phyloP scores from a whole-genome alignment of 2,329 filamentous ascomycete genomes.

The Colletotrichum liriopes region DNA sequence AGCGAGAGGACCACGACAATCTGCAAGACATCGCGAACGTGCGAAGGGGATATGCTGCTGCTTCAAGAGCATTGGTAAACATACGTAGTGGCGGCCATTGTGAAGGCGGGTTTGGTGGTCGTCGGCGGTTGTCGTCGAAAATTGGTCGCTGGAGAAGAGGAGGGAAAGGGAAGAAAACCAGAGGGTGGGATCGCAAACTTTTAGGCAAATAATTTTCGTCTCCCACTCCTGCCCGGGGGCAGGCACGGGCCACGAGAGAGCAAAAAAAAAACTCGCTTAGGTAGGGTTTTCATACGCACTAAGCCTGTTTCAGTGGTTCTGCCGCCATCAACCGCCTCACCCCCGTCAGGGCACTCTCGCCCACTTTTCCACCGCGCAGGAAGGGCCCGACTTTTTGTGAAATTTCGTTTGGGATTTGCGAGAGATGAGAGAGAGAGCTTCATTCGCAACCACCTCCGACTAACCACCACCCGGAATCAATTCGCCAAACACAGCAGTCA shows the following conservation, averaged over 20 bases:
- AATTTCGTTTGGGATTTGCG: constrained; percentile 32
- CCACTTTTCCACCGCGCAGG: constrained; percentile 25
- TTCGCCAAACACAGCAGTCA: constrained; percentile 60
- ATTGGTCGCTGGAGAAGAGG: constrained; percentile 35
- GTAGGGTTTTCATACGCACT: constrained; percentile 26
- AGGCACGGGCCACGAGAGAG: constrained; percentile 14
- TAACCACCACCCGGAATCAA: constrained; percentile 49
- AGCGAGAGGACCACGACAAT: constrained; percentile 92
- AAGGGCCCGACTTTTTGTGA: constrained; percentile 20
- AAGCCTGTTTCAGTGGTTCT: neutral
- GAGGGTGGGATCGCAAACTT: constrained; percentile 23
- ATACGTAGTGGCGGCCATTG: constrained; percentile 70
- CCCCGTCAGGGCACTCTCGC: constrained; percentile 32
- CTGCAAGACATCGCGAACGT: constrained; percentile 72
- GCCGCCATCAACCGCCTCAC: constrained; percentile 13
- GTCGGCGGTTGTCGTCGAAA: constrained; percentile 49
- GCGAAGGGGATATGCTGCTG: constrained; percentile 54
- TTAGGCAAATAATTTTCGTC: constrained; percentile 40
- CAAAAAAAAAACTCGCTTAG: constrained; percentile 38
- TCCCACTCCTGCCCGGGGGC: constrained; percentile 21
- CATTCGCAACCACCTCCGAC: constrained; percentile 31
- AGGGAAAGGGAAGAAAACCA: neutral
- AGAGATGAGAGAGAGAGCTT: constrained; percentile 18
- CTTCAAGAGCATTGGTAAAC: constrained; percentile 45
- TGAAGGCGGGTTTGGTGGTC: constrained; percentile 57